These are phyloP conservation scores for Artemisia princeps DNA, from an alignment of 140 eudicot genomes.

Conservation along the genomic window DNA sequence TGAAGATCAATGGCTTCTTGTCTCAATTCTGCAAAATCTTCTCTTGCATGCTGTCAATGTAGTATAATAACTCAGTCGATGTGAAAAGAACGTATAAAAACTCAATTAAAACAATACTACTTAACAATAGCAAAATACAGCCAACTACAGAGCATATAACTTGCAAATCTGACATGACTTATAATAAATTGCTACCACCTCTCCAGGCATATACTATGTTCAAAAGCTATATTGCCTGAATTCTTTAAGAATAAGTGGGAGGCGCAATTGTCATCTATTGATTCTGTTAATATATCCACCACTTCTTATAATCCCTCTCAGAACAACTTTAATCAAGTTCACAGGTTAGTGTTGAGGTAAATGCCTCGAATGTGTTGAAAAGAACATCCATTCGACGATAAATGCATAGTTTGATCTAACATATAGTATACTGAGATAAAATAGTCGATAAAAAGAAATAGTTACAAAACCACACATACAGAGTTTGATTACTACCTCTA, in stretches of 20 bases:
- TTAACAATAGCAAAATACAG: too few species aligned
- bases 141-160: background rate
- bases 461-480: too few species aligned
- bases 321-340: too few species aligned
- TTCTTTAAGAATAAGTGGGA: background rate
- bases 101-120: too few species aligned
- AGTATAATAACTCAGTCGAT: slow-evolving; percentile 6
- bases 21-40: slow-evolving; percentile 73
- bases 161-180: background rate
- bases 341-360: too few species aligned
- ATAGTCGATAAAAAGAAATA: too few species aligned
- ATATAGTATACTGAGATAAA: too few species aligned
- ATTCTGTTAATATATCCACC: background rate
- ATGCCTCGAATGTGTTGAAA: background rate
- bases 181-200: background rate
- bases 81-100: too few species aligned
- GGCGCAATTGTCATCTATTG: slow-evolving; percentile 6
- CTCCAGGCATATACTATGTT: slow-evolving; percentile 16
- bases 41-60: slow-evolving; percentile 71
- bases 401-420: too few species aligned
- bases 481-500: too few species aligned
- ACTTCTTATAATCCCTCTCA: background rate
- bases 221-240: slow-evolving; percentile 6
- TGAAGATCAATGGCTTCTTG: slow-evolving; percentile 91
- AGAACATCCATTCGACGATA: too few species aligned